These are phyloP conservation scores for Paraphaeosphaeria minitans DNA, from an alignment of 2,329 filamentous ascomycete species.

Conservation along the genomic window DNA sequence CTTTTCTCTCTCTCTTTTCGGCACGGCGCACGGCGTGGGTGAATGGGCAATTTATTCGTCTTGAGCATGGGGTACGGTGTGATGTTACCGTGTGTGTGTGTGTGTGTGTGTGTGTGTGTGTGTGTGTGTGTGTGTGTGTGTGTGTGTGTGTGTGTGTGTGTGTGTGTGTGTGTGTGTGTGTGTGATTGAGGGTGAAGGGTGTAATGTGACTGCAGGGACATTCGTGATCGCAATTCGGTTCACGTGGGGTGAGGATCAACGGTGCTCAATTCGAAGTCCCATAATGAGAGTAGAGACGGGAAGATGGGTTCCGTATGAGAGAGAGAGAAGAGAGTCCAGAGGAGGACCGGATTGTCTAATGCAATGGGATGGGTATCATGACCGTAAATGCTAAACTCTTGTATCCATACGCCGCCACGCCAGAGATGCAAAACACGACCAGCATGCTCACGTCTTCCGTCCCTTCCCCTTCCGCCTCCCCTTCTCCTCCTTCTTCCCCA, in stretches of 20 bases:
- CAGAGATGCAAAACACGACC: constrained; percentile 1
- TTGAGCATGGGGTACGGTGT: not conserved
- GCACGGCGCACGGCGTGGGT: not conserved
- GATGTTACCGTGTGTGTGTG: not conserved
- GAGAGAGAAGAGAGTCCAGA: not conserved
- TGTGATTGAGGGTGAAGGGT: too few relatives aligned
- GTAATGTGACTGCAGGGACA: too few relatives aligned
- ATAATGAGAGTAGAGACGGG: too few relatives aligned
- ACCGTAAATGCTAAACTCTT: not conserved
- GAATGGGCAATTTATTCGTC: not conserved
- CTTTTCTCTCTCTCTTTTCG: too few relatives aligned
- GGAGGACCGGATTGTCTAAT: not conserved
- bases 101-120: too few relatives aligned
- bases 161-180: too few relatives aligned
- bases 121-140: too few relatives aligned
- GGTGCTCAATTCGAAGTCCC: too few relatives aligned
- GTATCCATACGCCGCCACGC: not conserved
- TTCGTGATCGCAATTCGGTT: too few relatives aligned
- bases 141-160: too few relatives aligned
- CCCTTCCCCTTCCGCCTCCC: constrained; percentile 34
- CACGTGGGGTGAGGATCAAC: too few relatives aligned
- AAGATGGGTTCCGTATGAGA: not conserved
- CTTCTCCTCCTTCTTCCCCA: constrained; percentile 30
- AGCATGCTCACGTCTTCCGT: constrained; percentile 26
- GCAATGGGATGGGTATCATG: constrained; percentile 6